Evolutionary conservation across 768 basidiomycete genomes (phyloP).

Genomic region (Amanita polypyramis): DNA sequence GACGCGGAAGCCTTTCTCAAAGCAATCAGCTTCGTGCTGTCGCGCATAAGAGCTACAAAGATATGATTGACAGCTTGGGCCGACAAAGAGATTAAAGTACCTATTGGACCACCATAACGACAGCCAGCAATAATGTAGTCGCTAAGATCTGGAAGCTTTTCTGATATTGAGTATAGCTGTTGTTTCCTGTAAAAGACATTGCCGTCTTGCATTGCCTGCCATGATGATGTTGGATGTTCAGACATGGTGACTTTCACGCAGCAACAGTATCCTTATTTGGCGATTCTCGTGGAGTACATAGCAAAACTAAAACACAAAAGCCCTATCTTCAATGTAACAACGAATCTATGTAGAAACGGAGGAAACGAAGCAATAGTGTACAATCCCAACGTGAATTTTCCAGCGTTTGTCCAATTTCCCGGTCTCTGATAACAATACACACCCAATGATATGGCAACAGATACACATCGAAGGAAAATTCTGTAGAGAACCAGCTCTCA

Average conservation of each 20-base stretch:
- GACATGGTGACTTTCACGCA: constrained; percentile 20
- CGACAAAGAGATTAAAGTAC: constrained; percentile 26
- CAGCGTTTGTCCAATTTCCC: too few species aligned
- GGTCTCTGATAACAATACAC: too few species aligned
- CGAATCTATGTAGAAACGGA: too few species aligned
- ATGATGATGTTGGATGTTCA: constrained; percentile 71
- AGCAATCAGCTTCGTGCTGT: constrained; percentile 69
- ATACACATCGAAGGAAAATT: too few species aligned
- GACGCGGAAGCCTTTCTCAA: constrained; percentile 47
- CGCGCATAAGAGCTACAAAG: constrained; percentile 72
- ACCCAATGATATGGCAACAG: too few species aligned
- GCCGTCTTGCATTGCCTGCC: constrained; percentile 88
- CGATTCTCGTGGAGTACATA: not conserved
- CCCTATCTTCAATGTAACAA: too few species aligned
- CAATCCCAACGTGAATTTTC: too few species aligned
- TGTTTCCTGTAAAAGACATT: constrained; percentile 82
- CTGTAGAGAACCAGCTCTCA: too few species aligned
- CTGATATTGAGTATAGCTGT: constrained; percentile 74
- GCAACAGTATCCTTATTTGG: constrained; percentile 2
- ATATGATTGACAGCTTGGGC: not conserved
- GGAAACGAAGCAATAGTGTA: too few species aligned
- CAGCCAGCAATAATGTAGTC: constrained; percentile 79
- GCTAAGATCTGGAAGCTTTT: constrained; percentile 64
- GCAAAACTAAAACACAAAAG: not conserved
- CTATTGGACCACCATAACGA: constrained; percentile 82